Base-by-base conservation (phyloP, 176 grass and related monocot genomes). In the Oryza longistaminata region DNA sequence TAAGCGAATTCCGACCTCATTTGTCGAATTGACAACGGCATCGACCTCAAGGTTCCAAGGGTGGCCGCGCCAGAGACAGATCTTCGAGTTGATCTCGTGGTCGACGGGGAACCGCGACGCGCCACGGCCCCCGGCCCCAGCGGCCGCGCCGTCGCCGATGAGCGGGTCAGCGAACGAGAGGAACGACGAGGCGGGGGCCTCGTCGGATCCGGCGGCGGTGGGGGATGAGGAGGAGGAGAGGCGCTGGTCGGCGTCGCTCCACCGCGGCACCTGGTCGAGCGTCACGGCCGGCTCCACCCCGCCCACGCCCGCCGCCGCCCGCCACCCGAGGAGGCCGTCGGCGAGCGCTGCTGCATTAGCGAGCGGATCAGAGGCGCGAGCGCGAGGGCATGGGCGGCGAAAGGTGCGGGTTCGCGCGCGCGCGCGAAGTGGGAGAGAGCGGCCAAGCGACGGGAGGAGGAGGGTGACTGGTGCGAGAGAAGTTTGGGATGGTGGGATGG, bases 21-120 rank as follows among this genome's bases (percentile, higher is more conserved):
- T 99, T 27, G 93, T 99, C 66, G 93, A 99, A 55, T 99, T 99
- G 79, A 99, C 96, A n/a, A 99, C 93, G 24, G 96, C 93, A 70
- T 99, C 96, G 45, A 96, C 93, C 81, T 99, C 91, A n/a, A 99
- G 90, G 78, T 82, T 99, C 96, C 93, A 99, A 6, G 91, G 93
- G 66, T 92, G 86, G 5, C 93, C 96, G 15, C 96, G 64, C 93
- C 96, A 99, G 35, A 99, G 93, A 48, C 92, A 99, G 78, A 99
- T 92, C 86, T 80, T 89, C 4, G 93, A 89, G 87, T 99, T 99
- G 78, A 99, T 93, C 68, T 91, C 84, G 13, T 91, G 82, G 85
- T 96, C 91, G 17, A 96, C 83, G 9, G 93, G 93, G 79, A 99
- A 99, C 73, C 91, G 89, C 4, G 90, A 96, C 5, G 74, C 62